Base-by-base conservation (phyloP, 352 stramenopile genomes). In the Pythium brassicae region DNA sequence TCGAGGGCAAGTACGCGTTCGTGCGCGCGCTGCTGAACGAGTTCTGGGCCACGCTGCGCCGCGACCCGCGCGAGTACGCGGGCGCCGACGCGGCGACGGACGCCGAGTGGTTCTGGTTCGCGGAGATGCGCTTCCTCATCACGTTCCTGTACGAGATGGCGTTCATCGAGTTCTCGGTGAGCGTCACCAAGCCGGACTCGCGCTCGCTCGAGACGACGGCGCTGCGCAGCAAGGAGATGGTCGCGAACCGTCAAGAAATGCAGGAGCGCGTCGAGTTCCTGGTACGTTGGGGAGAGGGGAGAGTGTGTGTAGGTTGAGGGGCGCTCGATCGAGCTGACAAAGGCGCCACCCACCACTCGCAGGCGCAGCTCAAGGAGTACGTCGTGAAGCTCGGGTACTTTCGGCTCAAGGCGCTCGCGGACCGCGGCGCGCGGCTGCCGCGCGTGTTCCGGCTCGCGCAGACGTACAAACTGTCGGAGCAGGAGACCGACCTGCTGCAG, bases 151-250 rank as follows among this genome's bases (percentile, higher is more conserved):
- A 91, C 60, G 81, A 94, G 60, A 80, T 94, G 68, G 79, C 83
- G 34, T 92, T 92, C 50, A 87, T 92, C 71, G 83, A 94, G 71
- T 90, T 94, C 55, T 86, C 78, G 10, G 65, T 91, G 66, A 91
- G 77, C 42, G 79, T 89, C 26, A 94, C 83, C 27, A 91, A 92
- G 55, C 81, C 83, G 2, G 83, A 94, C 59, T 78, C 74, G 27
- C 71, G 89, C 50, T 87, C 81, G 1, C 40, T 72, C 20, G 46
- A 49, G n/a, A 22, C 22, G 10, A 50, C 45, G 3, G 39, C 42
- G 17, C 6, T 58, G 37, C 32, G 29, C 17, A 58, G 68, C 39
- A 90, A 90, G 60, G 69, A 85, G 50, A 83, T 72, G 34, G 52
- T 80, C 29, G 75, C 74, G 32, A 74, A 92, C 58, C 83, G 83